Evolutionary conservation across 306 rosid genomes (phyloP).

Genomic region (Quercus glauca): DNA sequence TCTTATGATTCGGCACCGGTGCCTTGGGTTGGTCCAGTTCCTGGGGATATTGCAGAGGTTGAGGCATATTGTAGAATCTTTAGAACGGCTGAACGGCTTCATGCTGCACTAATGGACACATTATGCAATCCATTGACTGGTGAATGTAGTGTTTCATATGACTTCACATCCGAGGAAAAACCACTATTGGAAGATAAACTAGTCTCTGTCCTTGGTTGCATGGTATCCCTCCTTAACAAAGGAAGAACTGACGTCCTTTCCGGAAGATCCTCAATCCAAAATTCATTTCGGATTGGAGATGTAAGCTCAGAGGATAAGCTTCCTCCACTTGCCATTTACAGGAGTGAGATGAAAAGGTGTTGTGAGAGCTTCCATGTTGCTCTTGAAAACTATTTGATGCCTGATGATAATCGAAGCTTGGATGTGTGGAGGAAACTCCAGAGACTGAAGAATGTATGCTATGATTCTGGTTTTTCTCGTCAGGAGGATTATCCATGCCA

Average conservation of each 20-base stretch:
- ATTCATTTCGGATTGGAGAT: conserved; percentile 33
- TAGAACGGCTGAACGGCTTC: conserved; percentile 69
- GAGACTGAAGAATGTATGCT: conserved; percentile 86
- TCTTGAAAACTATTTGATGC: conserved; percentile 65
- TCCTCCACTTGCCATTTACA: conserved; percentile 78
- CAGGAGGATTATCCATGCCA: conserved; percentile 70
- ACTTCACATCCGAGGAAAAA: conserved; percentile 57
- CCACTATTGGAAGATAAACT: conserved; percentile 77
- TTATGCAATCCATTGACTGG: conserved; percentile 77
- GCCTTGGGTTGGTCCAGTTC: conserved; percentile 81
- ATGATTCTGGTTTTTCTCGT: conserved; percentile 77
- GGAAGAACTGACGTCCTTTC: conserved; percentile 81
- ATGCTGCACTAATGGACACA: conserved; percentile 70
- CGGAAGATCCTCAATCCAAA: conserved; percentile 58
- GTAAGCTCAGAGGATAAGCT: conserved; percentile 53
- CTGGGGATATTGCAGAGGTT: conserved; percentile 95
- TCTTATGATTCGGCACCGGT: conserved; percentile 42
- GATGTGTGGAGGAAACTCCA: conserved; percentile 92
- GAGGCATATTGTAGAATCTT: conserved; percentile 96
- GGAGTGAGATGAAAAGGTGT: conserved; percentile 92
- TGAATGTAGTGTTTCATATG: conserved; percentile 76
- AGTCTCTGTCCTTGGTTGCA: conserved; percentile 87
- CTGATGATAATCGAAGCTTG: conserved; percentile 57
- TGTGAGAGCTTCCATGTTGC: conserved; percentile 95
- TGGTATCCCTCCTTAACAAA: conserved; percentile 68